Conservation (phyloP, 1,284 basidiomycete species). For the Ustilago xerochloae region DNA sequence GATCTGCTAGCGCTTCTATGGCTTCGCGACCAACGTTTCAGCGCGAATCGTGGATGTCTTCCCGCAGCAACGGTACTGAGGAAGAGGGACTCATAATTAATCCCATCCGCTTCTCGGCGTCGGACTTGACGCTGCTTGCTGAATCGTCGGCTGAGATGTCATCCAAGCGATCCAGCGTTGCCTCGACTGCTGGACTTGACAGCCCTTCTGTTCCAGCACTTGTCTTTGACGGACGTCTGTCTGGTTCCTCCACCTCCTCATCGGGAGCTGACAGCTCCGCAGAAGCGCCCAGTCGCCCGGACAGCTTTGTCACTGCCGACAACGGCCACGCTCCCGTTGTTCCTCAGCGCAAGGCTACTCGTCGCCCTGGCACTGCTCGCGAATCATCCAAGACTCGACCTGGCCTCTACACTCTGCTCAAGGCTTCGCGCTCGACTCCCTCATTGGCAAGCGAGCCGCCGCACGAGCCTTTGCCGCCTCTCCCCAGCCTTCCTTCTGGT, state of each 20-base stretch:
- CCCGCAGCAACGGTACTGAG: slow-evolving; percentile 5
- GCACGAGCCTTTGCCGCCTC: slow-evolving; percentile 23
- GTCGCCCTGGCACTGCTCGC: slow-evolving; percentile 15
- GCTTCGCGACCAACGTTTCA: slow-evolving; percentile 12
- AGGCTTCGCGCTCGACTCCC: slow-evolving; percentile 17
- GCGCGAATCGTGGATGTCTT: slow-evolving; percentile 35
- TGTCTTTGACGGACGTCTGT: slow-evolving; percentile 27
- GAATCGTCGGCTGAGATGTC: slow-evolving; percentile 12
- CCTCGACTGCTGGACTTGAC: slow-evolving; percentile 9
- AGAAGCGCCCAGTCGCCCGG: slow-evolving; percentile 15
- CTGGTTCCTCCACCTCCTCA: slow-evolving; percentile 18
- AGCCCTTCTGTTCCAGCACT: slow-evolving; percentile 9
- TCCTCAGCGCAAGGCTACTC: neutral
- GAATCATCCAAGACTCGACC: neutral
- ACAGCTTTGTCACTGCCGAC: slow-evolving; percentile 20
- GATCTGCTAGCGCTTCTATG: neutral
- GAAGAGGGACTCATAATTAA: slow-evolving; percentile 8
- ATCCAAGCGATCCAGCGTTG: slow-evolving; percentile 10
- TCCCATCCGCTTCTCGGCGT: slow-evolving; percentile 33
- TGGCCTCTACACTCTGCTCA: slow-evolving; percentile 10
- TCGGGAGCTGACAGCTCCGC: slow-evolving; percentile 5
- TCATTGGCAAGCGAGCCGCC: slow-evolving; percentile 24
- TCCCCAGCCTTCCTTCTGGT: slow-evolving; percentile 18
- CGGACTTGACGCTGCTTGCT: slow-evolving; percentile 15
- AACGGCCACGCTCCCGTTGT: neutral